Conservation (phyloP, 2,329 filamentous ascomycete species). For the Fusarium transvaalense region DNA sequence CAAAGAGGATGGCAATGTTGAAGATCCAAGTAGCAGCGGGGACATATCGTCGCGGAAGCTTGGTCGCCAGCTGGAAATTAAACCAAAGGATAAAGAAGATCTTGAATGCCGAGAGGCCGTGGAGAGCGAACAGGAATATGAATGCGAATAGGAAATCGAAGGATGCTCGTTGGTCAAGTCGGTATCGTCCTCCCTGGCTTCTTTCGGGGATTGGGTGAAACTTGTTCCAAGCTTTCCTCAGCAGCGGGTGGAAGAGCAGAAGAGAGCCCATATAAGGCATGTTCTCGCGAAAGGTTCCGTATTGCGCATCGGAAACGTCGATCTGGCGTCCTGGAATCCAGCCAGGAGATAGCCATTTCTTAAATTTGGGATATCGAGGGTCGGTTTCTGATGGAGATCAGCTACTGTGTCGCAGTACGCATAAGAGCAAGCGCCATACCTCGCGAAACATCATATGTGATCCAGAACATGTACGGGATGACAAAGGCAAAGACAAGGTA, state of each 20-base stretch:
- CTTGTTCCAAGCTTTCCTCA: constrained; percentile 78
- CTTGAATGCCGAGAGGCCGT: constrained; percentile 89
- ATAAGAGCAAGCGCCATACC: constrained; percentile 62
- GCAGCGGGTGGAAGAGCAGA: constrained; percentile 81
- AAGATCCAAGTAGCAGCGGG: constrained; percentile 88
- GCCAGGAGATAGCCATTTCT: constrained; percentile 77
- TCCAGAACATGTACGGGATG: constrained; percentile 91
- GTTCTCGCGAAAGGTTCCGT: constrained; percentile 85
- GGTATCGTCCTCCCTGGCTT: constrained; percentile 63
- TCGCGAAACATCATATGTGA: constrained; percentile 86
- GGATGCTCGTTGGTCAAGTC: constrained; percentile 76
- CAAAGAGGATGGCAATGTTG: constrained; percentile 86
- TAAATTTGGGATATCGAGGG: constrained; percentile 82
- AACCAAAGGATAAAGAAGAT: constrained; percentile 81
- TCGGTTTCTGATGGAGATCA: constrained; percentile 72
- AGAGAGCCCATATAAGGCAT: constrained; percentile 83
- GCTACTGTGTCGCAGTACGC: neutral
- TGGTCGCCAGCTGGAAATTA: constrained; percentile 84
- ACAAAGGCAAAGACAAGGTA: constrained; percentile 73
- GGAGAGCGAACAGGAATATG: constrained; percentile 81
- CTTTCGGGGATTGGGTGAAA: constrained; percentile 56
- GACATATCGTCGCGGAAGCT: constrained; percentile 76
- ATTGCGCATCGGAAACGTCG: constrained; percentile 91
- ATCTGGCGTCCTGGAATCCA: constrained; percentile 96
- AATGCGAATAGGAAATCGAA: constrained; percentile 89